Conservation (phyloP, 2,329 filamentous ascomycete species). For the Cephalotrichum gorgonifer region DNA sequence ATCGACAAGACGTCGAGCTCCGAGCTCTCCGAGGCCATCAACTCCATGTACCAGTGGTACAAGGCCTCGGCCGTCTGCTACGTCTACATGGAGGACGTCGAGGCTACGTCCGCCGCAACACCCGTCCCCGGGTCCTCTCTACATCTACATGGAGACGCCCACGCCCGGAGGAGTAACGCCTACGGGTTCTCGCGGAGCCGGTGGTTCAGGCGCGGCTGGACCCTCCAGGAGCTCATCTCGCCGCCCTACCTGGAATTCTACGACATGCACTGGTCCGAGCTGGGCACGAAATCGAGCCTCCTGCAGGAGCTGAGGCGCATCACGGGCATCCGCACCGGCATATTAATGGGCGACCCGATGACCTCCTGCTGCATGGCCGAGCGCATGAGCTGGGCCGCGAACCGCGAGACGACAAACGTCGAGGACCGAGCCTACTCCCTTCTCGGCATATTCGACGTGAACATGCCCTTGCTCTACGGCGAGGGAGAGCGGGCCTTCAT, state of each 20-base stretch:
- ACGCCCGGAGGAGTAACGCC: neutral
- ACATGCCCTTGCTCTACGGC: constrained; percentile 24
- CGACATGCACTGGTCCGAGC: constrained; percentile 6
- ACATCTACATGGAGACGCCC: neutral
- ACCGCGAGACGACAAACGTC: constrained; percentile 16
- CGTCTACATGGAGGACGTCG: constrained; percentile 14
- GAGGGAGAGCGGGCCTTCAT: constrained; percentile 21
- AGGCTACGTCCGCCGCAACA: neutral
- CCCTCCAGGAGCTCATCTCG: constrained; percentile 11
- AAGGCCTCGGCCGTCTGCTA: constrained; percentile 13
- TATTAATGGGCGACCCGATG: neutral
- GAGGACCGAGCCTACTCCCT: constrained; percentile 24
- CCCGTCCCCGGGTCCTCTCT: neutral
- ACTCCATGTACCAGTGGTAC: constrained; percentile 19
- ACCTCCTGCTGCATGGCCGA: constrained; percentile 13
- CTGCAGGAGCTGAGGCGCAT: constrained; percentile 3
- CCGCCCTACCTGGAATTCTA: constrained; percentile 9
- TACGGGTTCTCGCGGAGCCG: constrained; percentile 4
- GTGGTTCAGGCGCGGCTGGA: constrained; percentile 12
- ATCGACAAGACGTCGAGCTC: constrained; percentile 17
- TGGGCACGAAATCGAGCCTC: constrained; percentile 4
- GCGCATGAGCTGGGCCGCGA: constrained; percentile 24
- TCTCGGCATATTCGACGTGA: constrained; percentile 22
- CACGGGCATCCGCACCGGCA: constrained; percentile 6
- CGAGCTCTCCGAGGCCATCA: constrained; percentile 19